A percentile compares a stretch with the other conserved stretches of the same genome.
Conservation (phyloP, 257 asterid species). For the Solanum medicagineum region DNA sequence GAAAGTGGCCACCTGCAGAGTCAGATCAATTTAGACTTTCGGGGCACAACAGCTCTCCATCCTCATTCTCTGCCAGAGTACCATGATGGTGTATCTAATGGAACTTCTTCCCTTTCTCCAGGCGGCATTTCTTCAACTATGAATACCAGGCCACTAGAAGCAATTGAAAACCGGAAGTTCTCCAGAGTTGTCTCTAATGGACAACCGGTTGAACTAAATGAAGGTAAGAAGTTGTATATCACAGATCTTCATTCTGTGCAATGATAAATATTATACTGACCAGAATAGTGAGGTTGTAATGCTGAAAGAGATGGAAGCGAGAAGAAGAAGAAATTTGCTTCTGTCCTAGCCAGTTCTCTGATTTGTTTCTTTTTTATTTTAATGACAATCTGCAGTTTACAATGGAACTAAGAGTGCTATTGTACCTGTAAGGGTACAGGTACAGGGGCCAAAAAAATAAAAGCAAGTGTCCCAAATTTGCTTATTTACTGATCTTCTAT, state of each 20-base stretch:
- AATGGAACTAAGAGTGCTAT: background rate
- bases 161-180: conserved; percentile 51
- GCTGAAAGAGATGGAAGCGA: background rate
- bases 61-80: conserved; percentile 81
- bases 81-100: conserved; percentile 56
- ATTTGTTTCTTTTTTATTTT: background rate
- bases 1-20: conserved; percentile 45
- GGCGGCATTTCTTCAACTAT: conserved; percentile 48
- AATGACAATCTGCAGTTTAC: background rate
- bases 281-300: background rate
- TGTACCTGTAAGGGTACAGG: background rate
- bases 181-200: conserved; percentile 48
- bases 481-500: conserved; percentile 3
- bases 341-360: background rate
- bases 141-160: conserved; percentile 37
- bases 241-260: background rate
- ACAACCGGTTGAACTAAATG: conserved; percentile 53
- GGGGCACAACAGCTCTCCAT: conserved; percentile 40
- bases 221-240: conserved; percentile 27
- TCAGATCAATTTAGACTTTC: conserved; percentile 51
- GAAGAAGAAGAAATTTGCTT: background rate
- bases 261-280: background rate
- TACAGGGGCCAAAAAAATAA: background rate
- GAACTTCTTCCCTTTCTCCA: conserved; percentile 55
- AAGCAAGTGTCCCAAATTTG: background rate